phyloP scores from a whole-genome alignment of 352 stramenopile genomes.

The Globisporangium apiculatum region DNA sequence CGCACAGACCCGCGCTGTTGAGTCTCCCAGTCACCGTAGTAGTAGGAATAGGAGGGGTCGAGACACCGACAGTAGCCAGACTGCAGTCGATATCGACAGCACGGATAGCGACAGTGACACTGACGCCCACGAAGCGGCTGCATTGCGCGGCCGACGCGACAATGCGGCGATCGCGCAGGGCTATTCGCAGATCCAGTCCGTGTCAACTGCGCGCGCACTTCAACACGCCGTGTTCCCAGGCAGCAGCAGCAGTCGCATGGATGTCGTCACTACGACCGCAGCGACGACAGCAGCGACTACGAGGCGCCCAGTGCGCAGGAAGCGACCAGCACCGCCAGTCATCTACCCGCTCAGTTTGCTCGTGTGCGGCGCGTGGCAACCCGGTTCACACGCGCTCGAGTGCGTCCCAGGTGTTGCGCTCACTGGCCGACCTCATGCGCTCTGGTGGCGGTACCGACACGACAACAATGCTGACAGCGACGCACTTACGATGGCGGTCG shows the following conservation, averaged over 20 bases:
- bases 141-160: slow-evolving; percentile 42
- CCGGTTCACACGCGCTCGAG: slow-evolving; percentile 19
- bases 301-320: neutral
- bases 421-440: slow-evolving; percentile 23
- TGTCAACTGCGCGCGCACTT: slow-evolving; percentile 53
- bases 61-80: too few species aligned
- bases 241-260: neutral
- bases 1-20: neutral
- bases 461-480: slow-evolving; percentile 6
- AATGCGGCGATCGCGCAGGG: slow-evolving; percentile 51
- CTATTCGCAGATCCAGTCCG: slow-evolving; percentile 73
- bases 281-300: slow-evolving; percentile 1
- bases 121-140: slow-evolving; percentile 9
- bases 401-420: slow-evolving; percentile 38
- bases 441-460: slow-evolving; percentile 50
- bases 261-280: too few species aligned
- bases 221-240: slow-evolving; percentile 35
- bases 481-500: slow-evolving; percentile 44
- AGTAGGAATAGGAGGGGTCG: too few species aligned
- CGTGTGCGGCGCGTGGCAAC: slow-evolving; percentile 42
- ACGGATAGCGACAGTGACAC: slow-evolving; percentile 3
- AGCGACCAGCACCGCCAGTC: slow-evolving; percentile 1
- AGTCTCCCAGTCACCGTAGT: too few species aligned
- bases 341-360: slow-evolving; percentile 48
- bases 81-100: neutral